Evolutionary conservation across 805 yeast genomes (phyloP), one percentile per base, ranked within the genome.

Genomic region (Ascoidea asiatica): DNA sequence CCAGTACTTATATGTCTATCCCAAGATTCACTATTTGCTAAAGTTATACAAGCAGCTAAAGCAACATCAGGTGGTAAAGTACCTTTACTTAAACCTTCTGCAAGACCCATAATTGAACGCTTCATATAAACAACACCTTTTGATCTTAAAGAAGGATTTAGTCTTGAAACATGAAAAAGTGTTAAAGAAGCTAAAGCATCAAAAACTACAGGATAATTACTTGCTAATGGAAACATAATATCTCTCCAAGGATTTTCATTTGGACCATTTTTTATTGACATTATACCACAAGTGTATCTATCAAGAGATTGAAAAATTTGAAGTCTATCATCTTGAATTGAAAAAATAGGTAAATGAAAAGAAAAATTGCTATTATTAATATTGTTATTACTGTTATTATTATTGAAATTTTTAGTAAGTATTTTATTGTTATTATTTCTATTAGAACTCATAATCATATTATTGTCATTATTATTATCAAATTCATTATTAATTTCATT

Each of bases 1-100:
- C 86, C 85, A 20, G 81, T 75, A 2, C 81, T 70, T 4, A 73
- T 77, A 46, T 75, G 80, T 11, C 77, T 70, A 53, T 77, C 80
- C 86, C 86, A 79, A 0, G 80, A 69, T 55, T 80, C 86, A 37
- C 81, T 72, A 47, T 76, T 71, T 0, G 85, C 81, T 44, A 80
- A 61, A 19, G 76, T 73, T 46, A 80, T 56, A 48, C 85, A 79
- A 0, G 84, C 74, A 0, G 81, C 77, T 19, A 80, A 60, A 1
- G 85, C 85, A 11, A 79, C 77, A 49, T 78, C 84, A 8, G 77
- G 77, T 2, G 81, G 79, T 22, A 74, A 62, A 1, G 64, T 49
- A n/a, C 61, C 54, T 41, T 58, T 58, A 39, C 65, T 61, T 35
- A 80, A 61, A 0, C 82, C 83, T 48, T 69, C 68, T 7, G 79